Conservation (phyloP, 2,329 filamentous ascomycete species). For the Phaeosphaeriaceae sp. region DNA sequence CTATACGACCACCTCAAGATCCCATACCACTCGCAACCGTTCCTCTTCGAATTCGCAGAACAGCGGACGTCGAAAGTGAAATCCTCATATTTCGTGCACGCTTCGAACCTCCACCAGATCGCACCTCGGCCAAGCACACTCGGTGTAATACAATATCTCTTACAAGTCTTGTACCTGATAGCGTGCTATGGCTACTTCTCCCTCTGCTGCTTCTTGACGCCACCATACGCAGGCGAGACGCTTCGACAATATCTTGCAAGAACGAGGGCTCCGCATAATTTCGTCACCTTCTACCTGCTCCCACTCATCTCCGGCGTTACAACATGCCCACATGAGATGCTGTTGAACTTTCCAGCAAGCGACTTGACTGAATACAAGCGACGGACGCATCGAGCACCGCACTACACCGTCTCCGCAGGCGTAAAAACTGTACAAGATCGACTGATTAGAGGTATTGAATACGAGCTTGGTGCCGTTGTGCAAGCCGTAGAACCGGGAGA, state of each 20-base stretch:
- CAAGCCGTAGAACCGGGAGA: slow-evolving; percentile 40
- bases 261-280: slow-evolving; percentile 58
- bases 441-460: slow-evolving; percentile 52
- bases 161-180: slow-evolving; percentile 55
- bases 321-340: slow-evolving; percentile 61
- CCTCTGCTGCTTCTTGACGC: slow-evolving; percentile 58
- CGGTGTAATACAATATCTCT: slow-evolving; percentile 49
- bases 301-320: slow-evolving; percentile 63
- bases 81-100: slow-evolving; percentile 59
- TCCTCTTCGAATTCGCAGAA: slow-evolving; percentile 61
- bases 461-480: slow-evolving; percentile 53
- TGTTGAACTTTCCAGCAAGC: slow-evolving; percentile 61
- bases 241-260: slow-evolving; percentile 59
- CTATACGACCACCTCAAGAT: slow-evolving; percentile 65
- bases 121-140: slow-evolving; percentile 51
- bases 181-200: slow-evolving; percentile 63
- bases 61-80: slow-evolving; percentile 10
- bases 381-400: slow-evolving; percentile 55
- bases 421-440: slow-evolving; percentile 59
- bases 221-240: slow-evolving; percentile 54
- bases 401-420: slow-evolving; percentile 60
- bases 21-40: slow-evolving; percentile 57
- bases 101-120: slow-evolving; percentile 62
- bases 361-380: slow-evolving; percentile 62
- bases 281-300: slow-evolving; percentile 59